Evolutionary conservation across 2,329 filamentous ascomycete genomes (phyloP), one percentile per base, ranked within the genome.

Genomic region (Ceratocystis alfenasii): DNA sequence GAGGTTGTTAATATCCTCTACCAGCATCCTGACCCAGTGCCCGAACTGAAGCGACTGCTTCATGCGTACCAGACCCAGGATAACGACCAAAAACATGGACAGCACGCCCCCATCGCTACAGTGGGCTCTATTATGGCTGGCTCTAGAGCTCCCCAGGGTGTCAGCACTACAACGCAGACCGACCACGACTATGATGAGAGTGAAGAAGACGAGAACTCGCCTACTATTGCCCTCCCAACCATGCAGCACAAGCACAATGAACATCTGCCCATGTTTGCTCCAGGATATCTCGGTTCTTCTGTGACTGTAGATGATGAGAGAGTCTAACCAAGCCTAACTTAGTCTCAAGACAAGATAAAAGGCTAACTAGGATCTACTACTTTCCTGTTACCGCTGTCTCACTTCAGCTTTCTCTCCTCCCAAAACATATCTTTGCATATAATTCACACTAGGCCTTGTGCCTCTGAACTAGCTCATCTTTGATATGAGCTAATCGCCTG

Each of bases 1-100:
- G 76, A 79, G 70, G 73, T 82, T 72, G 76, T 81, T 83, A 82
- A 84, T 79, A 70, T 78, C 72, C 73, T 79, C 68, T 74, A 72
- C 68, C 70, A 73, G 71, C 71, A 77, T 70, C 80, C 90, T 87
- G 87, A 92, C 76, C 88, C 88, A 68, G 82, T 92, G 71, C 84
- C 88, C 74, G 85, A 87, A 75, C 79, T 91, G 69, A 85, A 83
- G 67, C 79, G 80, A 72, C 81, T 84, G 71, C 87, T 90, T 75
- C 84, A 82, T 65, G 82, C 86, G 70, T 78, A 82, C 65, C 75
- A 89, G 70, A 76, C 83, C n/a, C 55, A 59, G 6, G 55, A 59
- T 20, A 2, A 59, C 55, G 55, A 36, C 17, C 15, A 36, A n/a
- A 59, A 36, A 15, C 8, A 33, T 20, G 12, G 33, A 20, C 8